These are phyloP conservation scores for Grosmannia penicillata DNA, from an alignment of 2,329 filamentous ascomycete species.

Conservation along the genomic window DNA sequence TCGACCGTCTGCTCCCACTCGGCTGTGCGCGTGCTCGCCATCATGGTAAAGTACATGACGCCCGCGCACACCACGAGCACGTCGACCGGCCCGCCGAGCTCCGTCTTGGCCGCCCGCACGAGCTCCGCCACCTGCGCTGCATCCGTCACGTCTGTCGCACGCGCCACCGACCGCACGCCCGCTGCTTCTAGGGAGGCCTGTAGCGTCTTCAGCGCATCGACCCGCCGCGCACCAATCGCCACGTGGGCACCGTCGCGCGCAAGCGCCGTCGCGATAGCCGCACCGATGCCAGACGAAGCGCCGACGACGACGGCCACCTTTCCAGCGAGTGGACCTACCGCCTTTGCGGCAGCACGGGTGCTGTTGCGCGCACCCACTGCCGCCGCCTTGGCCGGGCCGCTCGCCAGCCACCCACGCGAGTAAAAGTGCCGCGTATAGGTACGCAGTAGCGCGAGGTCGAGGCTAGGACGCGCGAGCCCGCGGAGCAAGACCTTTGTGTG, in stretches of 20 bases:
- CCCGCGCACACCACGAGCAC: constrained; percentile 69
- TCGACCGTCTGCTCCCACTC: constrained; percentile 75
- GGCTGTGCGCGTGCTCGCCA: constrained; percentile 58
- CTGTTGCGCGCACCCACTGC: neutral
- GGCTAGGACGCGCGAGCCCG: constrained; percentile 48
- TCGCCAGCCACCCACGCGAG: constrained; percentile 59
- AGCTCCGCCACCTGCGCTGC: constrained; percentile 51
- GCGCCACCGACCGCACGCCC: constrained; percentile 29
- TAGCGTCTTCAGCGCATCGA: constrained; percentile 51
- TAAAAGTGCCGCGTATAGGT: constrained; percentile 73
- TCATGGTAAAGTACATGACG: constrained; percentile 84
- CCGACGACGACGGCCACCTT: constrained; percentile 65
- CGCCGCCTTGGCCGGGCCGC: constrained; percentile 2
- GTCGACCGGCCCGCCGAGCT: constrained; percentile 54
- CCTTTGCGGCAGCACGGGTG: constrained; percentile 3
- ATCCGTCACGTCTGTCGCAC: constrained; percentile 59
- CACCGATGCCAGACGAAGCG: constrained; percentile 66
- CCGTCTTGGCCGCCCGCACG: constrained; percentile 38
- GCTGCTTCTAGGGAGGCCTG: constrained; percentile 42
- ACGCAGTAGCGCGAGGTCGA: constrained; percentile 55
- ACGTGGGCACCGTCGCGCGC: constrained; percentile 58
- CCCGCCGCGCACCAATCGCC: constrained; percentile 56
- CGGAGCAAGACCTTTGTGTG: constrained; percentile 47
- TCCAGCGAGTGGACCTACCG: constrained; percentile 47
- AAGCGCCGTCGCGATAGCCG: constrained; percentile 55